Percentiles rank a stretch among this genome's conserved stretches.
phyloP scores from a whole-genome alignment of 805 yeast genomes.

The Middelhovenomyces tepae region DNA sequence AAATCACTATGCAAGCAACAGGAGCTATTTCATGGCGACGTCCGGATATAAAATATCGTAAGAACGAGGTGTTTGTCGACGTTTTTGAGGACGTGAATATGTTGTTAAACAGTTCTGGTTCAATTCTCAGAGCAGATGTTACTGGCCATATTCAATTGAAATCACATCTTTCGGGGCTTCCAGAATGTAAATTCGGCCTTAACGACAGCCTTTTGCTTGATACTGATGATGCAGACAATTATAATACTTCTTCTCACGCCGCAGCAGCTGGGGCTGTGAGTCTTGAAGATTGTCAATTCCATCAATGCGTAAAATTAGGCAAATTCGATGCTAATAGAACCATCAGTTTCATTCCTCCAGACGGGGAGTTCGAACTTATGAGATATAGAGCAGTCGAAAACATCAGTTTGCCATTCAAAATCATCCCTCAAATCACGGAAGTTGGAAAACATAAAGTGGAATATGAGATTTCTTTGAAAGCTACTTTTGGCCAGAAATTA shows the following conservation, averaged over 20 bases:
- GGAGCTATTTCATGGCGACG: conserved; percentile 60
- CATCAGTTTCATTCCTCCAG: conserved; percentile 77
- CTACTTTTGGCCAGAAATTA: conserved; percentile 45
- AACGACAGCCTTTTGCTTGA: conserved; percentile 40
- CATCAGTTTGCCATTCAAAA: conserved; percentile 60
- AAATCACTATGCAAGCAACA: conserved; percentile 29
- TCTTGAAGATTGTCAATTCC: conserved; percentile 74
- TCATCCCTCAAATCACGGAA: conserved; percentile 46
- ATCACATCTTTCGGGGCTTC: conserved; percentile 71
- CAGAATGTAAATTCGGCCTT: conserved; percentile 73
- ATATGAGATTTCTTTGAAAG: conserved; percentile 51
- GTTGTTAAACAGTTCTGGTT: conserved; percentile 50
- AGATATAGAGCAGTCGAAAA: conserved; percentile 53
- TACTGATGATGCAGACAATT: conserved; percentile 14
- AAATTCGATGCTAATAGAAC: conserved; percentile 56
- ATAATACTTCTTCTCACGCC: conserved; percentile 29
- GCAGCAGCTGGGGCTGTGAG: conserved; percentile 44
- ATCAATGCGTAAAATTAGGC: conserved; percentile 72
- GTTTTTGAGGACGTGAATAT: conserved; percentile 69
- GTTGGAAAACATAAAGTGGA: conserved; percentile 40
- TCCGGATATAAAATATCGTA: conserved; percentile 62
- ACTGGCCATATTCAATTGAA: conserved; percentile 69
- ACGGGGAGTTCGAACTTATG: conserved; percentile 80
- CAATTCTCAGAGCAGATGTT: conserved; percentile 58
- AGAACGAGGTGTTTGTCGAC: conserved; percentile 71